Conservation (phyloP, 768 basidiomycete species). For the Collybia mongolica region DNA sequence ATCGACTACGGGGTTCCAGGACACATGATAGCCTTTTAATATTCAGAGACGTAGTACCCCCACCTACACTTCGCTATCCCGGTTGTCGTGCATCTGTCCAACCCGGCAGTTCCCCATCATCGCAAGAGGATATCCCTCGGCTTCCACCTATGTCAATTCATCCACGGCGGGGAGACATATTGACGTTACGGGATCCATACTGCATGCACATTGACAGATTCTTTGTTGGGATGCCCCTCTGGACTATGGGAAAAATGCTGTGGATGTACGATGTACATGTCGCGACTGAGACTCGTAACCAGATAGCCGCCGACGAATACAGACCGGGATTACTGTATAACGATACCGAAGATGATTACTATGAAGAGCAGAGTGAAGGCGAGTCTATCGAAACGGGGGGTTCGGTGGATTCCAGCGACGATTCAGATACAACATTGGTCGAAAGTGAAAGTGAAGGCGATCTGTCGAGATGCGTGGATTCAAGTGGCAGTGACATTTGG, state of each 20-base stretch:
- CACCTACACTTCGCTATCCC: conserved; percentile 12
- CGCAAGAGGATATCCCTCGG: conserved; percentile 5
- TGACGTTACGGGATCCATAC: conserved; percentile 57
- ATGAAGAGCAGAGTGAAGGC: conserved; percentile 27
- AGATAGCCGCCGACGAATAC: too few species aligned
- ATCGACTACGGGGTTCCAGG: conserved; percentile 15
- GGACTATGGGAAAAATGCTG: conserved; percentile 68
- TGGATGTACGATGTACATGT: conserved; percentile 61
- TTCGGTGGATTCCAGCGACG: conserved; percentile 39
- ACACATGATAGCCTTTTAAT: conserved; percentile 28
- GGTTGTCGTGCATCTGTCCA: conserved; percentile 6
- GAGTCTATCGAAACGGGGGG: conserved; percentile 31
- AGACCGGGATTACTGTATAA: conserved; percentile 12
- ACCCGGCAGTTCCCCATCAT: conserved; percentile 13
- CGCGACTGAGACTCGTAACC: conserved; percentile 10
- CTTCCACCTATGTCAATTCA: conserved; percentile 41
- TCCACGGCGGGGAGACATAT: conserved; percentile 66
- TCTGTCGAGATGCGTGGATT: conserved; percentile 9
- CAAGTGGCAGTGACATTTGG: conserved; percentile 10
- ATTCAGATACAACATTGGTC: conserved; percentile 59
- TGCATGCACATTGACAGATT: conserved; percentile 56
- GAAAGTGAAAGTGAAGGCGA: conserved; percentile 45
- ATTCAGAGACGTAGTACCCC: conserved; percentile 3
- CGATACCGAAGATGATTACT: conserved; percentile 15
- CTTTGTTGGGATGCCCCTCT: conserved; percentile 55